Evolutionary conservation across 2,329 filamentous ascomycete genomes (phyloP), one percentile per base, ranked within the genome.

Genomic region (Fusarium caatingaense): DNA sequence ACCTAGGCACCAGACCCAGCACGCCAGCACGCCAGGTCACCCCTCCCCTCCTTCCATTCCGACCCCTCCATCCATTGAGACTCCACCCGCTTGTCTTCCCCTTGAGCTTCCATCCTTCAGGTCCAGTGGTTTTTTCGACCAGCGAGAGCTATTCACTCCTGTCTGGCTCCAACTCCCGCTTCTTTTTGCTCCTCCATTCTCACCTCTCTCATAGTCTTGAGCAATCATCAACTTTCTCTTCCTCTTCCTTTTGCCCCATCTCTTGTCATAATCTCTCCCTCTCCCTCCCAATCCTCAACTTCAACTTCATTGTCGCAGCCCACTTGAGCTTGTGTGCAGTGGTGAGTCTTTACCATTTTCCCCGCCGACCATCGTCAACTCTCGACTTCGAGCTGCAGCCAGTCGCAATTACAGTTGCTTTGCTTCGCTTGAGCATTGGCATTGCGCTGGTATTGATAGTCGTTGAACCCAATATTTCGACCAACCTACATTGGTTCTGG

Each of bases 101-200:
- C 72, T 74, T 74, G 67, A 76, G 73, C 73, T 75, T 75, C 73
- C 73, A 76, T 75, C 73, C 48, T 49, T 66, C 62, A 63, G 30
- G 41, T 60, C 62, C 62, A 66, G 62, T 66, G 63, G 71, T 71
- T 75, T 76, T 75, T 76, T 76, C 66, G 72, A 66, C 49, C 49
- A 41, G 44, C 20, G 71, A 73, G 69, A 72, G 60, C 64, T 66
- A 37, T 44, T 65, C 62, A 63, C 63, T 69, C 69, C 59, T 64
- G 60, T 34, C 72, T 66, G 58, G 64, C 60, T 67, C 69, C 64
- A 67, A 67, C 68, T 71, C 60, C 66, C 56, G 55, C 60, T 66
- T 58, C 60, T 70, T 66, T 60, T 62, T 60, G 66, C 69, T 69
- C 71, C 60, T 50, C 63, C 55, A 44, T 62, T 71, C 69, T 73